These are phyloP conservation scores for Anaeromyces robustus DNA, from an alignment of 192 early-diverging fungal genomes.

Conservation along the genomic window DNA sequence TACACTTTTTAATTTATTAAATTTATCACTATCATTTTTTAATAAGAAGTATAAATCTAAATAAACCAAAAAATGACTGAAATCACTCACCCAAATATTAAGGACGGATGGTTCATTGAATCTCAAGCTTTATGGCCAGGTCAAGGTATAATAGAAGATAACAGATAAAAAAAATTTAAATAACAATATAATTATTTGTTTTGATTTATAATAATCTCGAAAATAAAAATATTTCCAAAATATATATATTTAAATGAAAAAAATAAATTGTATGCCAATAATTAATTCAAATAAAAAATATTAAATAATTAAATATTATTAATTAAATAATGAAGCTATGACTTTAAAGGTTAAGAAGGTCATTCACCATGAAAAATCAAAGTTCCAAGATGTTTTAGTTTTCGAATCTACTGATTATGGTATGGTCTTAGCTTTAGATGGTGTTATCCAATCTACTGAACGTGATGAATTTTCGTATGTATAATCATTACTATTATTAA, in stretches of 20 bases:
- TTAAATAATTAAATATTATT: no score
- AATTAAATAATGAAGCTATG: constrained; percentile 49
- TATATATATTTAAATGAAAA: no score
- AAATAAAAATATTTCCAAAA: no score
- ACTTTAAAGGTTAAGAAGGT: constrained; percentile 86
- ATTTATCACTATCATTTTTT: no score
- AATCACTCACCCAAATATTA: constrained; percentile 78
- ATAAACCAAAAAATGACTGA: constrained; percentile 1
- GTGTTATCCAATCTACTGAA: constrained; percentile 95
- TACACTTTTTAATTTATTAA: no score
- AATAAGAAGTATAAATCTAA: no score
- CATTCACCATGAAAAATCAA: constrained; percentile 84
- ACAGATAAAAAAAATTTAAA: no score
- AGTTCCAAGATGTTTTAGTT: constrained; percentile 95
- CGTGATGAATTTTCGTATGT: constrained; percentile 93
- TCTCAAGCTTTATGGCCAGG: constrained; percentile 91
- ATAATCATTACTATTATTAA: no score
- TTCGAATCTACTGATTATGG: constrained; percentile 91
- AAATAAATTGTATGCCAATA: no score
- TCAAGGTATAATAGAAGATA: constrained; percentile 45
- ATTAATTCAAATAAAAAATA: no score
- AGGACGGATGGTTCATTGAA: constrained; percentile 96
- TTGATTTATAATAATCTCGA: no score
- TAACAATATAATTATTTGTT: no score
- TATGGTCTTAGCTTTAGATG: constrained; percentile 92